Conservation (phyloP, 1,139 yeast species). For the Candida sanyaensis region DNA sequence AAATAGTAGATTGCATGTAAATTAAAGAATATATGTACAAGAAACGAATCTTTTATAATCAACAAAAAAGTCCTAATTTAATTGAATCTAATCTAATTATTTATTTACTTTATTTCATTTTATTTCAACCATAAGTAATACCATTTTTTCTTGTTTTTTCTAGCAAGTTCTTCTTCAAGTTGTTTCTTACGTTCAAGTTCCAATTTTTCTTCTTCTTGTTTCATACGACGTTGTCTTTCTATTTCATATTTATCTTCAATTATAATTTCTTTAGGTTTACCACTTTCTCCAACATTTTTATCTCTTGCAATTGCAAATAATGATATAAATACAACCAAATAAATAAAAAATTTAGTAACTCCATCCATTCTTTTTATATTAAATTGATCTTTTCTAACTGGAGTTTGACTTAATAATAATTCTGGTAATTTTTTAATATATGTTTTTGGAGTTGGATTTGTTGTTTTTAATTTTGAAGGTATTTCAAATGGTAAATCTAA, state of each 20-base stretch:
- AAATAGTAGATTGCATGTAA: slow-evolving; percentile 1
- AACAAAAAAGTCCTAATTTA: not conserved
- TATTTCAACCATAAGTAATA: slow-evolving; percentile 14
- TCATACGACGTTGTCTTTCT: slow-evolving; percentile 25
- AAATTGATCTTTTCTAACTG: slow-evolving; percentile 49
- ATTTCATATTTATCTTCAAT: slow-evolving; percentile 40
- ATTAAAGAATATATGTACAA: not conserved
- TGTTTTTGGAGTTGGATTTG: slow-evolving; percentile 25
- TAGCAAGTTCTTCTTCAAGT: slow-evolving; percentile 8
- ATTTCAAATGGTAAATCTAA: slow-evolving; percentile 58
- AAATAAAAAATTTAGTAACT: slow-evolving; percentile 51
- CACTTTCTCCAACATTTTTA: slow-evolving; percentile 50
- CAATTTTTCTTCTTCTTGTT: slow-evolving; percentile 17
- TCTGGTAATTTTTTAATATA: slow-evolving; percentile 34
- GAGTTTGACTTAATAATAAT: slow-evolving; percentile 48
- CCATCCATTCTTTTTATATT: slow-evolving; percentile 56
- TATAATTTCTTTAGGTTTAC: slow-evolving; percentile 42
- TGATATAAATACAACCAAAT: slow-evolving; percentile 42
- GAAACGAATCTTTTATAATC: not conserved
- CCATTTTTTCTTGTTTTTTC: slow-evolving; percentile 8
- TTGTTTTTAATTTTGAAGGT: slow-evolving; percentile 32
- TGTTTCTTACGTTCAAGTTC: slow-evolving; percentile 13
- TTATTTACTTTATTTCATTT: not conserved
- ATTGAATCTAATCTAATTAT: not conserved
- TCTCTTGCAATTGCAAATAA: slow-evolving; percentile 52